Conservation (phyloP, 164 flowering plant species). For the Stephania yunnanensis region DNA sequence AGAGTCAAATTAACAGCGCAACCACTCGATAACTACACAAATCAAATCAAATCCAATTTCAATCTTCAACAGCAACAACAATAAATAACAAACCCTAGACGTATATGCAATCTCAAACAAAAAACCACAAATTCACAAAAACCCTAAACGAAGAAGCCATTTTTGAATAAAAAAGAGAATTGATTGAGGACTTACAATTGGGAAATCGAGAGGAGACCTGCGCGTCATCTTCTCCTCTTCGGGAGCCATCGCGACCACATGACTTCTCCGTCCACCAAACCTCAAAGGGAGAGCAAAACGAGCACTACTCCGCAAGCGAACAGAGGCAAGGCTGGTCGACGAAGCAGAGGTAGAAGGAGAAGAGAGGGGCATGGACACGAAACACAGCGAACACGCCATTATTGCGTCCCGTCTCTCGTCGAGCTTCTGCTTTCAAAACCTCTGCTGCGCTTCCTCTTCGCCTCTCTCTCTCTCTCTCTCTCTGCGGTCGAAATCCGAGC, state of each 20-base stretch:
- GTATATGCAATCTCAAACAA: no score
- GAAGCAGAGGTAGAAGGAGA: neutral
- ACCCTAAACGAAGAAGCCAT: neutral
- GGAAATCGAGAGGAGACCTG: neutral
- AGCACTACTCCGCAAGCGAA: neutral
- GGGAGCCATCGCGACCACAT: neutral
- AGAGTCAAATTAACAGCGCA: no score
- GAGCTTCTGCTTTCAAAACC: neutral
- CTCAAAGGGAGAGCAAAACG: neutral
- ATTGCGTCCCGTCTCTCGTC: neutral
- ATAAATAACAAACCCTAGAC: no score
- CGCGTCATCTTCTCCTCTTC: neutral
- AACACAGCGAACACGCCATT: neutral
- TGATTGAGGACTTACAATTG: neutral
- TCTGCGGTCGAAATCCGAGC: no score
- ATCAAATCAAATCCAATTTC: no score
- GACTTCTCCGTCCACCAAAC: neutral
- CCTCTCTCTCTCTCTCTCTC: neutral
- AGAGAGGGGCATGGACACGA: neutral
- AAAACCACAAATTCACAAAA: neutral
- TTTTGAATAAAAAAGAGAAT: neutral
- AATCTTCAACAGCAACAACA: neutral
- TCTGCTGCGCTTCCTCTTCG: neutral
- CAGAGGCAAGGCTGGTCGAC: neutral
- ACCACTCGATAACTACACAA: no score